phyloP scores from a whole-genome alignment of 208 protist genomes.

The Vickermania ingenoplastis region DNA sequence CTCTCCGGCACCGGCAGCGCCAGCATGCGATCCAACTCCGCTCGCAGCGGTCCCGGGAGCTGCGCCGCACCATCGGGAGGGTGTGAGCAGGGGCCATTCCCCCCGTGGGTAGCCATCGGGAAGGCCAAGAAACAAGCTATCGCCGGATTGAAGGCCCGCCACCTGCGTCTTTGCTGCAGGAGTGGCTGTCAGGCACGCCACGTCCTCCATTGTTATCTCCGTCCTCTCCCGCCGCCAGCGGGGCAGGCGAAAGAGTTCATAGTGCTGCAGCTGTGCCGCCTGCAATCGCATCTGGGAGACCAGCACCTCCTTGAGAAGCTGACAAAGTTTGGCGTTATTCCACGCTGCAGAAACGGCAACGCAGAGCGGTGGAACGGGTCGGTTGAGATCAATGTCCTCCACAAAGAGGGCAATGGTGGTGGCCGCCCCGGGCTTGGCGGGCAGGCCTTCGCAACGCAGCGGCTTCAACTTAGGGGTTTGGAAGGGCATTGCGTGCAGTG shows the following conservation, averaged over 20 bases:
- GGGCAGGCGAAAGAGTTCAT: neutral
- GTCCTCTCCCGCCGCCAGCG: neutral
- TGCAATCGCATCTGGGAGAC: neutral
- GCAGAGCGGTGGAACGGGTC: constrained; percentile 24
- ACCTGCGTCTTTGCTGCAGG: neutral
- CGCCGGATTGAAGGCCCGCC: neutral
- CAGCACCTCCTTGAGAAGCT: constrained; percentile 23
- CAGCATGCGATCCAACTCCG: neutral
- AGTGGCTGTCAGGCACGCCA: neutral
- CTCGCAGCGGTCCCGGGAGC: constrained; percentile 2
- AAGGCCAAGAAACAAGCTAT: neutral
- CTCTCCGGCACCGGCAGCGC: constrained; percentile 5
- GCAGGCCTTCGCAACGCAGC: constrained; percentile 7
- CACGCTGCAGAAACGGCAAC: constrained; percentile 34
- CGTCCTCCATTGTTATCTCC: neutral
- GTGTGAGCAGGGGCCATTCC: too few species aligned
- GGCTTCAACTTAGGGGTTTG: constrained; percentile 32
- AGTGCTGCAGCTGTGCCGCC: neutral
- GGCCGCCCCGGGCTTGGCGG: neutral
- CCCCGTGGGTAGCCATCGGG: neutral
- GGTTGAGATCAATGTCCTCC: constrained; percentile 10
- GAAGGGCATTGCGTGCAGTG: constrained; percentile 36
- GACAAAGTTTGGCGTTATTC: constrained; percentile 25
- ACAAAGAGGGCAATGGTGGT: constrained; percentile 28
- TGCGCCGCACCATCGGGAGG: neutral